Evolutionary conservation across 805 yeast species (phyloP).

Genomic region (Zygoascus ofunaensis): DNA sequence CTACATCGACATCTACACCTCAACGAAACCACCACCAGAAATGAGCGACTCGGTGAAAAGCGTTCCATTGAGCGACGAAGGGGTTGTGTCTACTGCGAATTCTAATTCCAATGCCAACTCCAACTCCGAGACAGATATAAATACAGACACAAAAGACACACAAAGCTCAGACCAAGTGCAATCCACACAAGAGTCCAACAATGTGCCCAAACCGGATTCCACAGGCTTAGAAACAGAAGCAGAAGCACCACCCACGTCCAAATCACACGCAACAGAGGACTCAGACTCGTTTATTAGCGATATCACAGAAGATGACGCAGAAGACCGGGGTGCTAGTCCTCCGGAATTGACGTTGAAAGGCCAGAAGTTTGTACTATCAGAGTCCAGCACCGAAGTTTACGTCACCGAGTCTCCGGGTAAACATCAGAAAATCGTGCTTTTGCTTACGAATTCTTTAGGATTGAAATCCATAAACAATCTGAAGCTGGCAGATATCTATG

Average conservation of each 20-base stretch:
- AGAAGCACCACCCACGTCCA: too few species aligned
- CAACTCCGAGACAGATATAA: neutral
- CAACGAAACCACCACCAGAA: too few species aligned
- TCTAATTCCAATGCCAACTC: too few species aligned
- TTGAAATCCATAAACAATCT: slow-evolving; percentile 23
- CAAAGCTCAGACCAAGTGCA: too few species aligned
- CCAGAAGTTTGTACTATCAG: slow-evolving; percentile 18
- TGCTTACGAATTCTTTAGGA: slow-evolving; percentile 28
- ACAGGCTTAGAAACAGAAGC: too few species aligned
- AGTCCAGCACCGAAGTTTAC: slow-evolving; percentile 17
- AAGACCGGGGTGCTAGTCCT: neutral
- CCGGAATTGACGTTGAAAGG: too few species aligned
- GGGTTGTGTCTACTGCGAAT: neutral
- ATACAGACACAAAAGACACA: neutral
- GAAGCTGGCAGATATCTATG: slow-evolving; percentile 24
- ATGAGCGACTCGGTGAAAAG: slow-evolving; percentile 1
- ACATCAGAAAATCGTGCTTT: slow-evolving; percentile 13
- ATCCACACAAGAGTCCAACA: too few species aligned
- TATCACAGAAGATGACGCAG: neutral
- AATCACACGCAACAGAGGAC: too few species aligned
- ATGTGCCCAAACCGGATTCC: too few species aligned
- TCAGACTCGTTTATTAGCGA: neutral
- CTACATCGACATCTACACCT: too few species aligned
- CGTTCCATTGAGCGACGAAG: neutral
- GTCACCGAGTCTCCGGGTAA: slow-evolving; percentile 13